These are phyloP conservation scores for Asclepias syriaca DNA, from an alignment of 257 asterid species.

Conservation along the genomic window DNA sequence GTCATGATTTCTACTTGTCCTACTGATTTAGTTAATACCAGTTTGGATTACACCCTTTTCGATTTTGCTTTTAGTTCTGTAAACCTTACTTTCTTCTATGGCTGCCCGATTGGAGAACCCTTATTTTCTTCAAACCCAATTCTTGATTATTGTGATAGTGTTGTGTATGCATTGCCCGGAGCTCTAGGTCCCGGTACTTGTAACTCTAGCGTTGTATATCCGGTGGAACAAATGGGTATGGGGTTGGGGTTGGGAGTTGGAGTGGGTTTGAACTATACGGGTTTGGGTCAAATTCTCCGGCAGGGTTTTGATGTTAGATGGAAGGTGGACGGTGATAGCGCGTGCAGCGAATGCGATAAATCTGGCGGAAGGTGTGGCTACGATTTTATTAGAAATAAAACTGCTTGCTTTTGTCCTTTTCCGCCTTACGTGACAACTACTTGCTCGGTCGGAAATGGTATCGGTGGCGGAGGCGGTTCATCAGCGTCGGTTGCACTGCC, in stretches of 20 bases:
- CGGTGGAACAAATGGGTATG: slow-evolving; percentile 25
- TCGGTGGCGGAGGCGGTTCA: slow-evolving; percentile 5
- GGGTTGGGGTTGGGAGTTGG: slow-evolving; percentile 4
- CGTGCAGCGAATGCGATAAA: slow-evolving; percentile 40
- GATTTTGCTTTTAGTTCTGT: slow-evolving; percentile 30
- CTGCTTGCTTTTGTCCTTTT: slow-evolving; percentile 52
- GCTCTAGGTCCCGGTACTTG: slow-evolving; percentile 40
- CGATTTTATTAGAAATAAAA: slow-evolving; percentile 21
- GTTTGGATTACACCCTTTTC: slow-evolving; percentile 44
- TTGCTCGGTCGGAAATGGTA: slow-evolving; percentile 25
- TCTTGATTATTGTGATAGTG: slow-evolving; percentile 8
- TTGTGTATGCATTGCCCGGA: slow-evolving; percentile 38
- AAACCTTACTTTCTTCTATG: slow-evolving; percentile 55
- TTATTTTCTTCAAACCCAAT: slow-evolving; percentile 50
- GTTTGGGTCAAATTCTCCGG: slow-evolving; percentile 29
- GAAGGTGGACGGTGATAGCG: slow-evolving; percentile 33
- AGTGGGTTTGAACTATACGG: slow-evolving; percentile 20
- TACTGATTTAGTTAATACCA: slow-evolving; percentile 41
- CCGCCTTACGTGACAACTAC: slow-evolving; percentile 30
- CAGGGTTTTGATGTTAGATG: slow-evolving; percentile 52
- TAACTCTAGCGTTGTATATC: slow-evolving; percentile 41
- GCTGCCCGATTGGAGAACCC: slow-evolving; percentile 29
- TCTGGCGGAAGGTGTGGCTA: slow-evolving; percentile 59
- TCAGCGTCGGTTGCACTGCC: slow-evolving; percentile 16
- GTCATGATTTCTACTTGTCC: slow-evolving; percentile 44